phyloP scores from a whole-genome alignment of 495 filamentous ascomycete genomes.

The Aspergillus steynii region DNA sequence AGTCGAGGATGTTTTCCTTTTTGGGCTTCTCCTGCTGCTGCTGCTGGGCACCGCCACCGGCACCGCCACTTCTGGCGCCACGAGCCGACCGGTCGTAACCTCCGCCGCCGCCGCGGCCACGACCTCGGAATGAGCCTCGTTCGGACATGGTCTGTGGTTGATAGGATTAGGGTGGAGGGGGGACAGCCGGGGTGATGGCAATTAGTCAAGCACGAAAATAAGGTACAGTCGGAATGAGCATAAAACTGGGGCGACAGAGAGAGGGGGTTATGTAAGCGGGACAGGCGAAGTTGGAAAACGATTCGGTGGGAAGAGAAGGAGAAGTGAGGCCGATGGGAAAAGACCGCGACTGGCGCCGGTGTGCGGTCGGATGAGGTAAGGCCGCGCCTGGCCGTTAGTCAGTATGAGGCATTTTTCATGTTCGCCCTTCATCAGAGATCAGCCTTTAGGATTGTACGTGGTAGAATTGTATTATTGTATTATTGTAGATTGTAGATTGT shows the following conservation, averaged over 20 bases:
- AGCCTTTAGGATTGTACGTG: no score
- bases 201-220: neutral
- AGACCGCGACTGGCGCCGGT: no score
- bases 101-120: conserved; percentile 49
- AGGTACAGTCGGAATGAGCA: no score
- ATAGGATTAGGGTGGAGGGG: conserved; percentile 13
- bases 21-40: conserved; percentile 73
- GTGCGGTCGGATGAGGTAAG: neutral
- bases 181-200: neutral
- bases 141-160: conserved; percentile 58
- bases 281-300: neutral
- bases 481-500: no score
- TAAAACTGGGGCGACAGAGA: no score
- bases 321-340: neutral
- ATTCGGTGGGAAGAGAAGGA: neutral
- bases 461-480: no score
- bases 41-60: conserved; percentile 40
- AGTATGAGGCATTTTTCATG: neutral
- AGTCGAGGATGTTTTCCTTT: conserved; percentile 97
- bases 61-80: conserved; percentile 49
- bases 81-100: conserved; percentile 35
- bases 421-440: no score
- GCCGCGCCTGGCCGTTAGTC: neutral
- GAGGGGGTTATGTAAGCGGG: conserved; percentile 4
- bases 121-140: conserved; percentile 63